Percentiles rank a stretch among this genome's conserved stretches.
Conservation (phyloP, 2,329 filamentous ascomycete genomes). For the Sclerotiophoma versabilis region DNA sequence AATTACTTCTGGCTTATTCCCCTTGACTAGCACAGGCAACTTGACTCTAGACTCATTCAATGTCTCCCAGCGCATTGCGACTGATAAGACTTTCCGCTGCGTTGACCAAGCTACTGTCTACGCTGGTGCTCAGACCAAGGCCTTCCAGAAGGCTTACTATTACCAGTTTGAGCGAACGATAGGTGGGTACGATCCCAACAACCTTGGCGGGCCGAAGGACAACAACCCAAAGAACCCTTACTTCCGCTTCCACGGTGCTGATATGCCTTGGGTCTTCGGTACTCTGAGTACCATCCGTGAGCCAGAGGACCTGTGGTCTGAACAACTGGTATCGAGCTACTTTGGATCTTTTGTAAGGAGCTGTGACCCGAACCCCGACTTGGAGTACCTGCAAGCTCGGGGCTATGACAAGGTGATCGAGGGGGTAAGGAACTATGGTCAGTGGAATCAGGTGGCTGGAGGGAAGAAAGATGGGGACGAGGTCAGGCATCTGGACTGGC, state of each 20-base stretch:
- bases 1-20: conserved; percentile 58
- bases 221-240: conserved; percentile 62
- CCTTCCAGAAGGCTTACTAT: conserved; percentile 61
- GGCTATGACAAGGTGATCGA: conserved; percentile 55
- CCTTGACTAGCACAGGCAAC: conserved; percentile 57
- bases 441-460: conserved; percentile 43
- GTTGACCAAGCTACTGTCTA: conserved; percentile 66
- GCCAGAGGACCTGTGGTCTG: conserved; percentile 56
- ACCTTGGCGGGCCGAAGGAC: conserved; percentile 56
- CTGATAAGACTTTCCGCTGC: conserved; percentile 67
- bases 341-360: conserved; percentile 61
- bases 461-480: conserved; percentile 41
- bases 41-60: conserved; percentile 65
- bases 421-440: conserved; percentile 50
- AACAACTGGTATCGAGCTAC: conserved; percentile 56
- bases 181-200: conserved; percentile 61
- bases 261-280: conserved; percentile 61
- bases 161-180: conserved; percentile 68
- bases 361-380: conserved; percentile 60
- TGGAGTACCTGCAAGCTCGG: conserved; percentile 55
- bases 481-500: conserved; percentile 56
- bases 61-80: conserved; percentile 61
- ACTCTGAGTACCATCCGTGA: conserved; percentile 60
- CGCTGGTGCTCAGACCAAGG: conserved; percentile 54
- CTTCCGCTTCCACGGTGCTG: conserved; percentile 65